Evolutionary conservation across 164 flowering plant species (phyloP).

Genomic region (Cinnamomum chago): DNA sequence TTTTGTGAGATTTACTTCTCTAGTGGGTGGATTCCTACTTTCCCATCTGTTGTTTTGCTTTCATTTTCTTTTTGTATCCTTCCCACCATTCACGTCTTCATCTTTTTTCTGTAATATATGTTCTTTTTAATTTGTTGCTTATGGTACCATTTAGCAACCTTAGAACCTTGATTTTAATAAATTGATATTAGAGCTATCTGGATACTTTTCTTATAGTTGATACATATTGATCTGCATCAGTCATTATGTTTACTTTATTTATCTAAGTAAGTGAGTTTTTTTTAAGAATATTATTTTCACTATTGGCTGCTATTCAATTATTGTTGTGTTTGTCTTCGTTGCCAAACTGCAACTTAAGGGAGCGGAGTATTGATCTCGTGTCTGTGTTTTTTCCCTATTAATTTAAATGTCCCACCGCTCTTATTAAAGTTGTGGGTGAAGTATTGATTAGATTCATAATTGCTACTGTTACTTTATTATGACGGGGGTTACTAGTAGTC

Average conservation of each 20-base stretch:
- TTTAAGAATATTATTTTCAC: not conserved
- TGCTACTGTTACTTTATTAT: not conserved
- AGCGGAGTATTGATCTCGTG: not conserved
- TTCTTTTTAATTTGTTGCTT: no score
- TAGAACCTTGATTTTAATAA: not conserved
- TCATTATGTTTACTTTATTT: not conserved
- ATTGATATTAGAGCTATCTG: not conserved
- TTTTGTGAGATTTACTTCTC: no score
- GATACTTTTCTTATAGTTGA: not conserved
- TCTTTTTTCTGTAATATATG: not conserved
- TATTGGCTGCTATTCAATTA: not conserved
- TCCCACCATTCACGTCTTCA: not conserved
- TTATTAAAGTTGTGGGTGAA: not conserved
- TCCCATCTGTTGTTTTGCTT: no score
- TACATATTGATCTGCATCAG: not conserved
- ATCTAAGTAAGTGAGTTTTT: not conserved
- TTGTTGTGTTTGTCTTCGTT: not conserved
- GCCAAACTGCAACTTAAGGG: not conserved
- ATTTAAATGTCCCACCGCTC: not conserved
- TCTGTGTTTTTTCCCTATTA: no score
- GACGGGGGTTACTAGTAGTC: no score
- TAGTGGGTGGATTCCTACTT: no score
- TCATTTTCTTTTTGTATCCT: not conserved
- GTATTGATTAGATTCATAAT: not conserved
- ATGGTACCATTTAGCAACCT: not conserved